These are phyloP conservation scores for Candida tibetensis DNA, from an alignment of 805 yeast genomes.

Conservation along the genomic window DNA sequence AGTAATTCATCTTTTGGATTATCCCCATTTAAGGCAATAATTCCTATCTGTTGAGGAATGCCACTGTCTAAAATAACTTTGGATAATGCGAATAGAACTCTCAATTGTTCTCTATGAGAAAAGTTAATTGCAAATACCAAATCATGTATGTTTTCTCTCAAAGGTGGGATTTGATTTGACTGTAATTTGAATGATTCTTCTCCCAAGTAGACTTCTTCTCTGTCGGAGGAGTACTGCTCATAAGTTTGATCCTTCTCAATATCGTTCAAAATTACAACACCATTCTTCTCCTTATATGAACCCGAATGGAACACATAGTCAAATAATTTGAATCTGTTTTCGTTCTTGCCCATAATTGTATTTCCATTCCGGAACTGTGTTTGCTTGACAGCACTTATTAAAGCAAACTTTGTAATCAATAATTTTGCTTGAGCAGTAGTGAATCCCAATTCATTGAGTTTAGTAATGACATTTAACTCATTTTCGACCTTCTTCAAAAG, in stretches of 20 bases:
- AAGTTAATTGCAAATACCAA: slow-evolving; percentile 67
- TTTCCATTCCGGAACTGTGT: slow-evolving; percentile 35
- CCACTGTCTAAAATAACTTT: slow-evolving; percentile 51
- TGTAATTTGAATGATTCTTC: slow-evolving; percentile 15
- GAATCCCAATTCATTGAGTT: slow-evolving; percentile 29
- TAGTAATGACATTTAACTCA: slow-evolving; percentile 23
- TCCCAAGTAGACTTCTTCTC: slow-evolving; percentile 46
- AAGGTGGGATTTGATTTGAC: slow-evolving; percentile 64
- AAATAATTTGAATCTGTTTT: slow-evolving; percentile 34
- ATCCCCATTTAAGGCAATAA: slow-evolving; percentile 57
- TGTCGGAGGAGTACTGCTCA: slow-evolving; percentile 35
- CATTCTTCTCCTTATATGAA: slow-evolving; percentile 21
- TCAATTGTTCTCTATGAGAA: slow-evolving; percentile 49
- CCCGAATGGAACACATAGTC: slow-evolving; percentile 20
- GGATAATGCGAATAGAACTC: slow-evolving; percentile 48
- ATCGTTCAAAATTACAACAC: slow-evolving; percentile 73
- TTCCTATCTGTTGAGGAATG: slow-evolving; percentile 77
- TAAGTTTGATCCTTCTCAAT: slow-evolving; percentile 63
- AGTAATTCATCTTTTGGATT: slow-evolving; percentile 26
- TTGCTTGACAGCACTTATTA: slow-evolving; percentile 38
- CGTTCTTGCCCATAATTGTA: slow-evolving; percentile 27
- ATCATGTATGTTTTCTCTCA: slow-evolving; percentile 73
- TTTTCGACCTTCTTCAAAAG: slow-evolving; percentile 37
- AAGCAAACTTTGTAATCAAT: slow-evolving; percentile 36
- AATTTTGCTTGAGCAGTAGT: slow-evolving; percentile 29